Base-by-base conservation (phyloP, 2,329 filamentous ascomycete genomes). In the Tricladium varicosporioides region DNA sequence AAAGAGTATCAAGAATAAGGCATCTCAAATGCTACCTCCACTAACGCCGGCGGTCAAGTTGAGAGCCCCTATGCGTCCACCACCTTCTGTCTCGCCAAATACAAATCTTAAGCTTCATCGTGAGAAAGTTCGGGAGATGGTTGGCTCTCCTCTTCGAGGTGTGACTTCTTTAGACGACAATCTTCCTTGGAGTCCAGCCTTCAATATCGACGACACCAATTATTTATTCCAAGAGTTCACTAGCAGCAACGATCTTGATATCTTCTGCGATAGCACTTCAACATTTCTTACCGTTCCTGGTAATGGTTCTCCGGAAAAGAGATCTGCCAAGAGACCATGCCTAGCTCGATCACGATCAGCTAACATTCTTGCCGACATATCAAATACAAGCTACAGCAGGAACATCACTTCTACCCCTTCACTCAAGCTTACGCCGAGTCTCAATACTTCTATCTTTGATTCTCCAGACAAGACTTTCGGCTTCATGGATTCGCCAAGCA, bases 31-130 rank as follows among this genome's bases (percentile, higher is more conserved):
- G 76, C 79, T 87, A 4, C 86, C 87, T 19, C 92, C 92, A 2
- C 76, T 96, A 46, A 97, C 93, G 0, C 93, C 92, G 4, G 83
- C 88, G 16, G 83, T 92, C 65, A 91, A 94, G 72, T 87, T 96
- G 70, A 91, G 89, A 75, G 77, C 80, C 18, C 80, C 82, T 1
- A 73, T 76, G 7, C 76, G 75, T 62, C 75, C 77, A 11, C 82
- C 82, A 22, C 80, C 89, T 53, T 96, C 93, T 0, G 87, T 91
- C 15, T 97, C 93, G 13, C 93, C 94, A 1, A 95, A 94, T 70
- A 97, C 93, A 9, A 96, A 96, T 69, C 80, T 97, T 16, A 86
- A 88, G 57, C 86, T 94, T 63, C 94, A 97, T 70, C 89, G 93
- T 54, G 87, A 93, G 67, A 87, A 85, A 63, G 91, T 97, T 61